Evolutionary conservation across 306 rosid genomes (phyloP).

Genomic region (Styphnolobium japonicum): DNA sequence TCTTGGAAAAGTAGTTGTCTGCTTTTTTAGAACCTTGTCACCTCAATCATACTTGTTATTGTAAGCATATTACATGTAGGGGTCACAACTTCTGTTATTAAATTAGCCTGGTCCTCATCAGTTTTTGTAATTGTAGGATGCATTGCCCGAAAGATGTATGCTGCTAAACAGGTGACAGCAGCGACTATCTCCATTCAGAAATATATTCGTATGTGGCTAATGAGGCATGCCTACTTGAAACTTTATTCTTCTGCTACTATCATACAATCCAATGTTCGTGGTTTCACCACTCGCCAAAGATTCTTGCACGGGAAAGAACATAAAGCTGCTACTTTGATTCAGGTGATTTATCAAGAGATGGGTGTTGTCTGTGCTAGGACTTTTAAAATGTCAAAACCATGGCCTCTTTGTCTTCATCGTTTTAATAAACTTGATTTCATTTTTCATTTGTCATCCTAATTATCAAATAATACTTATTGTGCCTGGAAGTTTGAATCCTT

Average conservation of each 20-base stretch:
- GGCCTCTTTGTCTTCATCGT: background rate
- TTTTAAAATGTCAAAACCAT: slow-evolving; percentile 9
- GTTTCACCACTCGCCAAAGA: slow-evolving; percentile 63
- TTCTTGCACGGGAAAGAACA: slow-evolving; percentile 60
- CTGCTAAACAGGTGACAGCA: slow-evolving; percentile 59
- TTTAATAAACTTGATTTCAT: background rate
- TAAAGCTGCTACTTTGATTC: slow-evolving; percentile 79
- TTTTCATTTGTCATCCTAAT: slow-evolving; percentile 1
- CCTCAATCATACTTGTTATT: background rate
- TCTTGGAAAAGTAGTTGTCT: no score
- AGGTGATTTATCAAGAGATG: slow-evolving; percentile 49
- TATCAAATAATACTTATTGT: background rate
- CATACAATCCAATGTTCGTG: slow-evolving; percentile 70
- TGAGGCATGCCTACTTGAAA: slow-evolving; percentile 44
- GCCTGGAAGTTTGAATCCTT: background rate
- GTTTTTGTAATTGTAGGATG: slow-evolving; percentile 53
- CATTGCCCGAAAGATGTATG: slow-evolving; percentile 62
- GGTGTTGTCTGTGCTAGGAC: background rate
- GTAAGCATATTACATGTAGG: background rate
- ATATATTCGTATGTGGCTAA: slow-evolving; percentile 61
- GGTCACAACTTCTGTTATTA: background rate
- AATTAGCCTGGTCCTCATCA: slow-evolving; percentile 14
- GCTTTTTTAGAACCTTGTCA: slow-evolving; percentile 1
- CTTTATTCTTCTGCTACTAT: slow-evolving; percentile 52
- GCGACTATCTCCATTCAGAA: slow-evolving; percentile 71